These are phyloP conservation scores for Boletus reticulatus DNA, from an alignment of 768 basidiomycete genomes.

Conservation along the genomic window DNA sequence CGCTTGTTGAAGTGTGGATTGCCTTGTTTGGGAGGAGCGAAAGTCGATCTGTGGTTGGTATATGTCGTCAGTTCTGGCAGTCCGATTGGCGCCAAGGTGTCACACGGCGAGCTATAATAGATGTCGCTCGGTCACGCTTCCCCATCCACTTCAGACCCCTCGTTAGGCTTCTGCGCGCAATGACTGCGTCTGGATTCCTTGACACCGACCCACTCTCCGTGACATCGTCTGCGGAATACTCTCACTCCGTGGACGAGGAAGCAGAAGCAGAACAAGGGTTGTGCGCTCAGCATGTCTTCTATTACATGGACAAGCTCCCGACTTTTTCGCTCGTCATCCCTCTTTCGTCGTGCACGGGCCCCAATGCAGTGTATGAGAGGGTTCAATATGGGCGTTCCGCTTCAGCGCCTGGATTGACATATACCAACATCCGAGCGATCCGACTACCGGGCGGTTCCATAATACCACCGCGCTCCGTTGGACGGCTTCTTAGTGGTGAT, in stretches of 20 bases:
- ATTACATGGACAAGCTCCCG: conserved; percentile 69
- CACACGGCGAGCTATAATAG: conserved; percentile 76
- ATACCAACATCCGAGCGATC: conserved; percentile 64
- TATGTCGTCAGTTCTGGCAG: conserved; percentile 84
- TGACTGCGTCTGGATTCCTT: conserved; percentile 75
- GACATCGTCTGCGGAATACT: conserved; percentile 40
- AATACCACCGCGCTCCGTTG: conserved; percentile 64
- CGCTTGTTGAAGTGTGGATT: conserved; percentile 73
- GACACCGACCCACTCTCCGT: conserved; percentile 68
- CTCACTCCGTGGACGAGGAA: conserved; percentile 37
- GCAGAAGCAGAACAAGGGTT: conserved; percentile 49
- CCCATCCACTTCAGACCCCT: conserved; percentile 75
- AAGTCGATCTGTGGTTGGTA: conserved; percentile 55
- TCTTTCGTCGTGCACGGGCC: conserved; percentile 55
- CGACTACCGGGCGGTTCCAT: conserved; percentile 74
- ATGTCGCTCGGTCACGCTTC: conserved; percentile 79
- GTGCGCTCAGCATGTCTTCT: conserved; percentile 69
- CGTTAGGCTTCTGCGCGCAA: conserved; percentile 67
- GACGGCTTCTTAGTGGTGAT: conserved; percentile 71
- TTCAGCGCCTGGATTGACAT: conserved; percentile 50
- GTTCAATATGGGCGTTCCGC: conserved; percentile 54
- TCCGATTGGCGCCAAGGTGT: conserved; percentile 66
- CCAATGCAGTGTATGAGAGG: conserved; percentile 71
- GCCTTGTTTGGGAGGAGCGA: conserved; percentile 75
- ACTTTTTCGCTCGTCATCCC: conserved; percentile 77